phyloP scores from a whole-genome alignment of 345 rosid genomes.

The Hypericum androsaemum region DNA sequence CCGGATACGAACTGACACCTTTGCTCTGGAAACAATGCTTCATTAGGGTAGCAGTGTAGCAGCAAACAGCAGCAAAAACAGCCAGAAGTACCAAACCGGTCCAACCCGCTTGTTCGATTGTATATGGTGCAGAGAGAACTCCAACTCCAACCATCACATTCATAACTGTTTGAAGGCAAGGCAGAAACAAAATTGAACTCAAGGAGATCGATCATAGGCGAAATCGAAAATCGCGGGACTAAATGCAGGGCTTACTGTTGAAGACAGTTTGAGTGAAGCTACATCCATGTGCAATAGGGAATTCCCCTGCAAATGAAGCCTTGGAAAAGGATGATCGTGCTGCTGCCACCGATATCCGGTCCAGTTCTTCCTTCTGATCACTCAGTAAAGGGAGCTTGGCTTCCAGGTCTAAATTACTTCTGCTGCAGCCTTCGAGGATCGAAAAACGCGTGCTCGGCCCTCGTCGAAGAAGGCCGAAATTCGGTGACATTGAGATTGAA shows the following conservation, averaged over 20 bases:
- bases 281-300: conserved; percentile 59
- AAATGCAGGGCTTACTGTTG: conserved; percentile 37
- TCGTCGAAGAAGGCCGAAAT: conserved; percentile 37
- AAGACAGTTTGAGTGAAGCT: conserved; percentile 76
- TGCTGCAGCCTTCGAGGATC: conserved; percentile 19
- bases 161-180: conserved; percentile 35
- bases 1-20: conserved; percentile 68
- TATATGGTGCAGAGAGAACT: conserved; percentile 71
- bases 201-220: too few species aligned
- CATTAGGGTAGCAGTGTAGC: conserved; percentile 85
- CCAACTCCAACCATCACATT: conserved; percentile 95
- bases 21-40: conserved; percentile 68
- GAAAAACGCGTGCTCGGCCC: conserved; percentile 30
- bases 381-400: conserved; percentile 40
- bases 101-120: conserved; percentile 81
- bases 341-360: conserved; percentile 36
- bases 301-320: conserved; percentile 59
- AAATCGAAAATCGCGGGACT: not conserved
- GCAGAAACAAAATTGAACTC: too few species aligned
- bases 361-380: conserved; percentile 26
- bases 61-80: conserved; percentile 51
- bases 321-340: conserved; percentile 51
- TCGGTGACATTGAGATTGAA: conserved; percentile 63
- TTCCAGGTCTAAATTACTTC: conserved; percentile 42
- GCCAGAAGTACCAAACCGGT: conserved; percentile 49